These are phyloP conservation scores for Oidiodendron maius DNA, from an alignment of 495 filamentous ascomycete species.

Conservation along the genomic window DNA sequence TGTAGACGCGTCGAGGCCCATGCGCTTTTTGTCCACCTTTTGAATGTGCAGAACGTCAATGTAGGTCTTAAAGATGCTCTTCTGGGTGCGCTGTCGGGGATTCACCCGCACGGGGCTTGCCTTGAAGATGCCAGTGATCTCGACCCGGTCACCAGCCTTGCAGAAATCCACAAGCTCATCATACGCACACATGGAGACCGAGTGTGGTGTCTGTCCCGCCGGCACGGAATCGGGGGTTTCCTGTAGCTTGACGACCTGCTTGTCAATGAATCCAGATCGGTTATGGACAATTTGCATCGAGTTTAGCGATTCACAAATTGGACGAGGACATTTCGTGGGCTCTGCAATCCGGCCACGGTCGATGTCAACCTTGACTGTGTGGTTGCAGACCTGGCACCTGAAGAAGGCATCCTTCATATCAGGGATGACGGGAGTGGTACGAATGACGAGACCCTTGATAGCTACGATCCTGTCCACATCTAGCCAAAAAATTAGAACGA, in stretches of 20 bases:
- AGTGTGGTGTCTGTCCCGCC: conserved; percentile 96
- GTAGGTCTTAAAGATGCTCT: conserved; percentile 95
- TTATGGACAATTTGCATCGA: conserved; percentile 99
- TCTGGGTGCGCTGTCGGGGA: conserved; percentile 84
- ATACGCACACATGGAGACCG: conserved; percentile 92
- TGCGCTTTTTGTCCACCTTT: conserved; percentile 88
- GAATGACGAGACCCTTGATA: conserved; percentile 95
- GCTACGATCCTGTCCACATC: conserved; percentile 96
- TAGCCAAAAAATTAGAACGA: conserved; percentile 18
- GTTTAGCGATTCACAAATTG: conserved; percentile 77
- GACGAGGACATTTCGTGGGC: conserved; percentile 81
- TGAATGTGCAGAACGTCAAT: conserved; percentile 93
- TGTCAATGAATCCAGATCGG: conserved; percentile 89
- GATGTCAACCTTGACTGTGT: conserved; percentile 82
- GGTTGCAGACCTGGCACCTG: conserved; percentile 86
- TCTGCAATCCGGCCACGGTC: conserved; percentile 96
- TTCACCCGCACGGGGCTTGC: conserved; percentile 94
- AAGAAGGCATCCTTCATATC: conserved; percentile 97
- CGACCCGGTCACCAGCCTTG: conserved; percentile 93
- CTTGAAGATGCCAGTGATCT: conserved; percentile 95
- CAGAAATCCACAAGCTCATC: conserved; percentile 96
- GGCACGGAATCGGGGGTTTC: conserved; percentile 94
- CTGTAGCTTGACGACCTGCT: conserved; percentile 98
- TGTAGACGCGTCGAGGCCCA: conserved; percentile 88
- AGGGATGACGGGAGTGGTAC: conserved; percentile 91